Evolutionary conservation across 495 filamentous ascomycete species (phyloP).

Genomic region (Penicillium alfredii): DNA sequence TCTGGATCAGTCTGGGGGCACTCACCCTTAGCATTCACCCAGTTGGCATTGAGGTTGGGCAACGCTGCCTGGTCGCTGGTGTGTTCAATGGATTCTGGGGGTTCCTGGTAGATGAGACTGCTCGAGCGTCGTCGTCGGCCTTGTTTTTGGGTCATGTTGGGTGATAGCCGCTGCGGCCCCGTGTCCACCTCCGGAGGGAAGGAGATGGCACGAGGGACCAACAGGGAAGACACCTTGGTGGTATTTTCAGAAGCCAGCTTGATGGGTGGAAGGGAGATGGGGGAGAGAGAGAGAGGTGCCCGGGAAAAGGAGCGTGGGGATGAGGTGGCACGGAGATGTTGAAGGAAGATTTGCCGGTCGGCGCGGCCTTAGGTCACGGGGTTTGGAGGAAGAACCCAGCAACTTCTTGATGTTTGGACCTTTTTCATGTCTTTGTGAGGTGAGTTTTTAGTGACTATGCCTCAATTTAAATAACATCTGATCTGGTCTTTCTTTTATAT

Average conservation of each 20-base stretch:
- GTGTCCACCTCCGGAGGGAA: constrained; percentile 71
- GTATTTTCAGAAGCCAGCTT: constrained; percentile 49
- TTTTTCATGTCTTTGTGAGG: not conserved
- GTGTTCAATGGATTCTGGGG: constrained; percentile 88
- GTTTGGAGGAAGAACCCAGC: constrained; percentile 11
- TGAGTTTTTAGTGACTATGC: too few species aligned
- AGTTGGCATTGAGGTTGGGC: constrained; percentile 94
- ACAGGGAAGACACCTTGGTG: constrained; percentile 81
- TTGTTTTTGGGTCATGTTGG: constrained; percentile 56
- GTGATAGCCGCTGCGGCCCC: constrained; percentile 47
- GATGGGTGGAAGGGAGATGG: constrained; percentile 7
- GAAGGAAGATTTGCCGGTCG: constrained; percentile 21
- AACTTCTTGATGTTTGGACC: too few species aligned
- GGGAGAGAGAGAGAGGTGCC: constrained; percentile 6
- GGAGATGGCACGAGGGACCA: constrained; percentile 72
- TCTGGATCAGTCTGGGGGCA: constrained; percentile 2
- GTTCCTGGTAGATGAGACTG: constrained; percentile 94
- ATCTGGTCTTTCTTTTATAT: too few species aligned
- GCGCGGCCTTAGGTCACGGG: constrained; percentile 28
- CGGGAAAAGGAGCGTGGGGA: constrained; percentile 27
- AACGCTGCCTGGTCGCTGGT: constrained; percentile 90
- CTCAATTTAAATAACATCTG: too few species aligned
- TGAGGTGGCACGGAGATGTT: constrained; percentile 26
- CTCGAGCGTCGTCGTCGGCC: constrained; percentile 84
- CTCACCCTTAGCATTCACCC: constrained; percentile 98